phyloP scores from a whole-genome alignment of 2,329 filamentous ascomycete genomes.

The Aureobasidium uvarum region DNA sequence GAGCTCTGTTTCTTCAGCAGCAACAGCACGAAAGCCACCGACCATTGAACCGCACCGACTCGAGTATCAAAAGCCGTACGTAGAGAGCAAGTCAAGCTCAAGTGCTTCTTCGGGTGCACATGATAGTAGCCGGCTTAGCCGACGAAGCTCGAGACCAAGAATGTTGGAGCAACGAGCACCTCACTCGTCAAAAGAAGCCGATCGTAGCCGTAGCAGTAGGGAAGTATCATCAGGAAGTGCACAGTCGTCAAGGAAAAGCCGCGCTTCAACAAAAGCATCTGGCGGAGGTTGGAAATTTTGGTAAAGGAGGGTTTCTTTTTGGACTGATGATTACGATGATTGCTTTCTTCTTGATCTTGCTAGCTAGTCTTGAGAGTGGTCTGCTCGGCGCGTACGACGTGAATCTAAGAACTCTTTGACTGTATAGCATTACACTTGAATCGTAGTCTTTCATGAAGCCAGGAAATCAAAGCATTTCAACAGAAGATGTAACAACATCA shows the following conservation, averaged over 20 bases:
- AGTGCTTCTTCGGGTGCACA: not conserved
- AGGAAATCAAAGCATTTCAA: not conserved
- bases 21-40: conserved; percentile 2
- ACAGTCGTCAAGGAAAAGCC: not conserved
- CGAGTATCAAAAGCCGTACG: conserved; percentile 12
- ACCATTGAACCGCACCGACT: not conserved
- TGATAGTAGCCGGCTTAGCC: not conserved
- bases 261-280: not conserved
- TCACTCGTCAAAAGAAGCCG: not conserved
- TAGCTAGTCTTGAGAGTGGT: not conserved
- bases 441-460: not conserved
- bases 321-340: too few relatives aligned
- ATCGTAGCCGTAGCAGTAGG: not conserved
- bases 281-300: not conserved
- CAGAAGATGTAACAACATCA: too few relatives aligned
- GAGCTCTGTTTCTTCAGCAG: conserved; percentile 7
- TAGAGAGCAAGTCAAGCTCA: conserved; percentile 5
- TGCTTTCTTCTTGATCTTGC: not conserved
- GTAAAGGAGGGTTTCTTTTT: not conserved
- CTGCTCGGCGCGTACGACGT: not conserved
- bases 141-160: conserved; percentile 2
- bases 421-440: not conserved
- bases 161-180: not conserved
- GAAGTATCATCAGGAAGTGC: not conserved
- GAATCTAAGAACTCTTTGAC: not conserved